Evolutionary conservation across 805 yeast genomes (phyloP), one percentile per base, ranked within the genome.

Genomic region (Candida suzukii): DNA sequence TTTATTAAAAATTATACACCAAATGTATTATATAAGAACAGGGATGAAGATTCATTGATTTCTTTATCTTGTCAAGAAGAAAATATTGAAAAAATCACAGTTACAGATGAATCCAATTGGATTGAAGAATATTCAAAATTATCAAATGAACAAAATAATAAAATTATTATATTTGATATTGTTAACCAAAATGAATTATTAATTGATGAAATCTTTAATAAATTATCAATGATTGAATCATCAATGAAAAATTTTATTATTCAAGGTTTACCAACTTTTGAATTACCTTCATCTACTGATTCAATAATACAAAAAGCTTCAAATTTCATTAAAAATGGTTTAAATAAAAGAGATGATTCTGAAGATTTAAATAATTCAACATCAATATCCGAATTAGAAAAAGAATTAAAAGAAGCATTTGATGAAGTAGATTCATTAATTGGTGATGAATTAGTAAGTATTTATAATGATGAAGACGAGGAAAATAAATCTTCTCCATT

Each of bases 221-320:
- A 29, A 11, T 13, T 33, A 3, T 21, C 17, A 3, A 11, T 33
- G 7, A 13, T 29, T 27, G 30, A 38, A 22, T 30, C n/a, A 24
- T 19, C 18, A 12, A 19, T 25, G 34, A 32, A 14, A 4, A 38
- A 45, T 22, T 44, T 60, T 9, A 51, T 61, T 24, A 46, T 63
- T 33, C 67, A 63, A 48, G 67, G 67, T 17, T 37, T 61, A 21
- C 68, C 68, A 28, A 30, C 46, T 8, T 51, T 51, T 36, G 33
- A 41, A 10, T 4, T 5, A 3, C 35, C 35, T 16, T 4, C 6
- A 17, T 16, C 10, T 6, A 28, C 19, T 13, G 45, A 47, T 31
- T 45, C 53, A 5, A 27, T 56, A n/a, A 8, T 49, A 2, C 43
- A 45, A 19, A 44, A 44, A 25, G 51, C 57, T 4, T 40, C 53